phyloP scores from a whole-genome alignment of 225 moss, liverwort and hornwort species.

The Marchantia paleacea region DNA sequence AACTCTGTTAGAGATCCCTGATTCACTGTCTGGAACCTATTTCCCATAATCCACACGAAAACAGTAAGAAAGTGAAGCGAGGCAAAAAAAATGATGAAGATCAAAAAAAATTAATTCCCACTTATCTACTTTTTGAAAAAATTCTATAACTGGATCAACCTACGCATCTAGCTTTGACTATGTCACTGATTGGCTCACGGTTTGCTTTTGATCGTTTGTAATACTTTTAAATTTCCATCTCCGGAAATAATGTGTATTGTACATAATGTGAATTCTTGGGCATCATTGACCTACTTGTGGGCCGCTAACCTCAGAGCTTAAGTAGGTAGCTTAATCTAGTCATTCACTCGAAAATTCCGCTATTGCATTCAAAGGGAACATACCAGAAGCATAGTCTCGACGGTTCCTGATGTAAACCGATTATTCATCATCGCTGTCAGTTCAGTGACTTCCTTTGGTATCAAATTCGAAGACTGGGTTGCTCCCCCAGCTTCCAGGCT shows the following conservation, averaged over 20 bases:
- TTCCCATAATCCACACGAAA: background rate
- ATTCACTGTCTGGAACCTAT: conserved; percentile 43
- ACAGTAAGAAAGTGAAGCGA: background rate
- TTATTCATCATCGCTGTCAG: conserved; percentile 67
- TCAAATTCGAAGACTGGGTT: conserved; percentile 29
- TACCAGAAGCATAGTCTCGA: conserved; percentile 45
- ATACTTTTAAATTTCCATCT: too few relatives aligned
- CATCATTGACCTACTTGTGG: background rate
- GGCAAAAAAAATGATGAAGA: background rate
- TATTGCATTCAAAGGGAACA: background rate
- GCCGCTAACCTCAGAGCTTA: too few relatives aligned
- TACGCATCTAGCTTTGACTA: too few relatives aligned
- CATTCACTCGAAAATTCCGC: background rate
- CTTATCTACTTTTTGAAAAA: too few relatives aligned
- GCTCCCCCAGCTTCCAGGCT: conserved; percentile 41
- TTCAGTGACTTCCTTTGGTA: conserved; percentile 55
- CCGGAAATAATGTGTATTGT: too few relatives aligned
- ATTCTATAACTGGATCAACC: too few relatives aligned
- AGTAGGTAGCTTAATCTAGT: background rate
- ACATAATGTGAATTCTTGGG: background rate
- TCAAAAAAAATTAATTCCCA: too few relatives aligned
- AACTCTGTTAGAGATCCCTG: conserved; percentile 33
- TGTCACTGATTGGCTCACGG: too few relatives aligned
- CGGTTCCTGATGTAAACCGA: conserved; percentile 67
- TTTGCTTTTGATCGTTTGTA: too few relatives aligned